Percentiles rank a stretch among this genome's conserved stretches.
Evolutionary conservation across 2,329 filamentous ascomycete species (phyloP).

Genomic region (Sporothrix brasiliensis): DNA sequence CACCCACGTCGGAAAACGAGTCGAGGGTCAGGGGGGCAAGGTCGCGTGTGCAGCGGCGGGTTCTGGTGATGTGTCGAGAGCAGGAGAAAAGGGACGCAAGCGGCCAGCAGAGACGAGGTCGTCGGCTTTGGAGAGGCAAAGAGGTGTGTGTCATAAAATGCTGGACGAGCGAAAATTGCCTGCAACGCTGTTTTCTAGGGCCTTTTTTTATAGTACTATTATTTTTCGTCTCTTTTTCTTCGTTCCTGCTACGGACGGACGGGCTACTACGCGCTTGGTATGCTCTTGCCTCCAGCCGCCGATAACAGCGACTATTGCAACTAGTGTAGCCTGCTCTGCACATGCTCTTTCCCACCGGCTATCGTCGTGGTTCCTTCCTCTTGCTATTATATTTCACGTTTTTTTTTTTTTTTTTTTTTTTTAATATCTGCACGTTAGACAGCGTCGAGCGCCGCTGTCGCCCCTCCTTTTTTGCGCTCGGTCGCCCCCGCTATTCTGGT

Average conservation of each 20-base stretch:
- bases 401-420: not conserved
- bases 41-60: conserved; percentile 20
- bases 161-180: conserved; percentile 22
- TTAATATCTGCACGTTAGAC: conserved; percentile 20
- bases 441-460: not conserved
- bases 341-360: not conserved
- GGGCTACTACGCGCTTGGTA: conserved; percentile 12
- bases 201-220: conserved; percentile 27
- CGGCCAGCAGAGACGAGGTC: not conserved
- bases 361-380: not conserved
- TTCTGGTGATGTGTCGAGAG: conserved; percentile 25
- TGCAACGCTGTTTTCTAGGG: conserved; percentile 31
- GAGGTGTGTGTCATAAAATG: conserved; percentile 25
- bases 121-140: conserved; percentile 2
- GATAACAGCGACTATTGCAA: conserved; percentile 19
- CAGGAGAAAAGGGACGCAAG: conserved; percentile 17
- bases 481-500: conserved; percentile 26
- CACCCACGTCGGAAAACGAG: conserved; percentile 19
- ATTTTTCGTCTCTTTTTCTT: conserved; percentile 16
- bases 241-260: not conserved
- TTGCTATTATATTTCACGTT: not conserved
- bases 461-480: conserved; percentile 26
- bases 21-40: conserved; percentile 19
- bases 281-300: conserved; percentile 23
- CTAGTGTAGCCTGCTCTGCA: conserved; percentile 25